Evolutionary conservation across 2,329 filamentous ascomycete species (phyloP), one percentile per base, ranked within the genome.

Genomic region (Cladophialophora exuberans): DNA sequence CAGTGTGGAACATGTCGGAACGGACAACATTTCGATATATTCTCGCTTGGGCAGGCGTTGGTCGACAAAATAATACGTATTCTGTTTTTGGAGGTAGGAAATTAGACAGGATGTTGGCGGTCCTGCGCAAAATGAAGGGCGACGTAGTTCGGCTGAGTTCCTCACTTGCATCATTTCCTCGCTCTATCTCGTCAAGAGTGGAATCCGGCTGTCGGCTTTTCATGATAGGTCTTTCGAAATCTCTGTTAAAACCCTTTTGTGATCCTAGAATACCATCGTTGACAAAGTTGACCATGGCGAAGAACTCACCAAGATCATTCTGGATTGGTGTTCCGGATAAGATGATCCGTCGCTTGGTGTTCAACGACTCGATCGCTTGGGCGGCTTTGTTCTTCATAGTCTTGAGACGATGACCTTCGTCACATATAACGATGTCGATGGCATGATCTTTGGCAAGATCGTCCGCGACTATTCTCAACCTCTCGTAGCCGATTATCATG

Each of bases 401-500:
- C 70, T 88, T 88, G 33, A 88, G 72, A 42, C 85, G 75, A 65
- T 88, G 85, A 0, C 85, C 84, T 70, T 88, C 85, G 63, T 88
- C 85, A n/a, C 83, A 83, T 62, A 88, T 82, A 52, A 88, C 79
- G 52, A 88, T 86, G 65, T 89, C 87, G 44, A 90, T 82, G 1
- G 82, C 81, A 51, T 74, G 70, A 5, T 82, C 83, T 64, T 83
- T 83, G 59, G 83, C 80, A 39, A 89, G 70, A 47, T 86, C 83
- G 46, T 85, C 83, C 59, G 87, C 82, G 1, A 89, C 81, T 3
- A 77, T 79, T 43, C 84, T 78, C 25, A 89, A 72, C 69, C 86
- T 86, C 68, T 89, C 86, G 64, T 89, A 89, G 1, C 86, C 86
- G 54, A 89, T 83, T 61, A 89, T 86, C 84, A 89, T 85, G 20